Percentiles rank a stretch among this genome's conserved stretches.
Evolutionary conservation across 768 basidiomycete species (phyloP).

Genomic region (Glaciozyma antarctica): DNA sequence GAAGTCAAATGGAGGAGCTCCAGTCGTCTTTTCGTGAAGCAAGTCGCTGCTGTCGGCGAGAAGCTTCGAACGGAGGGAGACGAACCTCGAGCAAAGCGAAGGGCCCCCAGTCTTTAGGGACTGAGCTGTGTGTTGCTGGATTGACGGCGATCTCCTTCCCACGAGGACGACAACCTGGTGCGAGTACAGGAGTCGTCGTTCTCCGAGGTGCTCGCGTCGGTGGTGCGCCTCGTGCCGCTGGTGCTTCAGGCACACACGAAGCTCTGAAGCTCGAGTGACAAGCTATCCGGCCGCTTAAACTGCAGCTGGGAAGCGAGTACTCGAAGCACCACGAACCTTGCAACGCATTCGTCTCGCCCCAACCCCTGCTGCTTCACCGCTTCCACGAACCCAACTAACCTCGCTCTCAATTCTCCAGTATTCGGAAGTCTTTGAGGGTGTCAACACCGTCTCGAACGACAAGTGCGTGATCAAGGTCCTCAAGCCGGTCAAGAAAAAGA

Average conservation of each 20-base stretch:
- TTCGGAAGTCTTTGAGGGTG: slow-evolving; percentile 36
- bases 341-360: too few relatives aligned
- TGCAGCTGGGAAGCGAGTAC: not conserved
- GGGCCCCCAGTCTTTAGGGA: not conserved
- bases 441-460: slow-evolving; percentile 37
- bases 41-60: too few relatives aligned
- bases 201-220: too few relatives aligned
- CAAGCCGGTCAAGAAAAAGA: slow-evolving; percentile 99
- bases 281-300: not conserved
- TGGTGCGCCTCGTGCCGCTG: too few relatives aligned
- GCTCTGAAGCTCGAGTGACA: not conserved
- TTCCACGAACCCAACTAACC: not conserved
- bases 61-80: not conserved
- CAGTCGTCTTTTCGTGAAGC: too few relatives aligned
- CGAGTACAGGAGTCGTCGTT: too few relatives aligned
- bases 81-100: not conserved
- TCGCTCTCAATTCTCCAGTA: slow-evolving; percentile 23
- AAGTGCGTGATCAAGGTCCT: slow-evolving; percentile 69
- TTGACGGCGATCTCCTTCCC: too few relatives aligned
- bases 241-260: too few relatives aligned
- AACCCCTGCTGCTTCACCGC: not conserved
- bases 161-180: too few relatives aligned
- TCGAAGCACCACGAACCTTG: not conserved
- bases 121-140: not conserved
- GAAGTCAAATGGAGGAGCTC: too few relatives aligned